Percentiles rank a stretch among this genome's conserved stretches.
Evolutionary conservation across 805 yeast genomes (phyloP).

Genomic region (Suhomyces sp.): DNA sequence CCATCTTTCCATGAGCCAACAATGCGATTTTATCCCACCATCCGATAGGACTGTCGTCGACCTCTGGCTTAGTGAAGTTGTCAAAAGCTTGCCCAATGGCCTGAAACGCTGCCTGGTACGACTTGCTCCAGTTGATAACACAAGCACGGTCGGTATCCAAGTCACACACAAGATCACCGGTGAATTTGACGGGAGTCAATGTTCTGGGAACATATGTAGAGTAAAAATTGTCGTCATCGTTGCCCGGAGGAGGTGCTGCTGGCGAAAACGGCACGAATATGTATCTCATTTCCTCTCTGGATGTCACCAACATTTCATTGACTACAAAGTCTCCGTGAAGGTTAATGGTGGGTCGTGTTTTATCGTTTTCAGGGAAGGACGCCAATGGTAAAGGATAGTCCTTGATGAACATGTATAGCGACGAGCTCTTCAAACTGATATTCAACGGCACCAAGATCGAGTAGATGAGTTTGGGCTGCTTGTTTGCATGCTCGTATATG

Average conservation of each 20-base stretch:
- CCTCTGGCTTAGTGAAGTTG: slow-evolving; percentile 43
- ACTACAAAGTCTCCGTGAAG: slow-evolving; percentile 49
- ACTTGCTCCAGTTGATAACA: slow-evolving; percentile 60
- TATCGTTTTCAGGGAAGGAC: slow-evolving; percentile 41
- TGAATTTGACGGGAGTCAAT: slow-evolving; percentile 58
- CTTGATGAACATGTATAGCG: slow-evolving; percentile 43
- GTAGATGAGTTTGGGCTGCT: slow-evolving; percentile 53
- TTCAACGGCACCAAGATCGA: slow-evolving; percentile 54
- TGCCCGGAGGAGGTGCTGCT: slow-evolving; percentile 37
- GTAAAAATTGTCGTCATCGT: slow-evolving; percentile 47
- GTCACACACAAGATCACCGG: slow-evolving; percentile 45
- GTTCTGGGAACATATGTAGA: slow-evolving; percentile 60
- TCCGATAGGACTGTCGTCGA: slow-evolving; percentile 45
- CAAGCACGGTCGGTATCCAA: slow-evolving; percentile 48
- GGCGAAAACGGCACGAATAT: slow-evolving; percentile 61
- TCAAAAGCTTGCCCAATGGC: slow-evolving; percentile 44
- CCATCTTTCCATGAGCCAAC: slow-evolving; percentile 51
- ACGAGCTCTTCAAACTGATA: slow-evolving; percentile 41
- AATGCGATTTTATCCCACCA: slow-evolving; percentile 56
- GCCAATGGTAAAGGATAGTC: slow-evolving; percentile 60
- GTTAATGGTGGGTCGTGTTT: slow-evolving; percentile 25
- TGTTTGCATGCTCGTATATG: slow-evolving; percentile 36
- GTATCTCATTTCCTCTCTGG: slow-evolving; percentile 43
- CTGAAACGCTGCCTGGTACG: slow-evolving; percentile 58
- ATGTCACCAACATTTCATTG: slow-evolving; percentile 51